phyloP scores from a whole-genome alignment of 371 early-diverging fungal genomes.

The Entomophthora muscae region DNA sequence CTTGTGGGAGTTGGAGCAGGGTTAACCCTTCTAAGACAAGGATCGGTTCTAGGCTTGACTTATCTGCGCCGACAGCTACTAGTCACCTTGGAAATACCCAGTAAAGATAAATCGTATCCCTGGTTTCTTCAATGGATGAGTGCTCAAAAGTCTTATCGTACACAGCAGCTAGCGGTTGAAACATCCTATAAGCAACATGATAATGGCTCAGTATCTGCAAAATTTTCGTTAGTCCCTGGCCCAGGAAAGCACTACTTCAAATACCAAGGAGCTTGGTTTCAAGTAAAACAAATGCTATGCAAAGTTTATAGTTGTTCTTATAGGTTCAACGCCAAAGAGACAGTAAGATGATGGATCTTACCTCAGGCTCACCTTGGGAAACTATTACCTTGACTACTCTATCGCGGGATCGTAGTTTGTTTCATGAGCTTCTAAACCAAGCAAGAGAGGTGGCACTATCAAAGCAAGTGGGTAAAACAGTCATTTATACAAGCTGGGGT shows the following conservation, averaged over 20 bases:
- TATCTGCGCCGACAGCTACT: conserved; percentile 57
- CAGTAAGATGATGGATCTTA: conserved; percentile 74
- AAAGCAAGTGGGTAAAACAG: conserved; percentile 84
- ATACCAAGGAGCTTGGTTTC: conserved; percentile 70
- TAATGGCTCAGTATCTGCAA: conserved; percentile 70
- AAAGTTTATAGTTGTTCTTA: too few relatives aligned
- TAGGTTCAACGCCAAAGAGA: conserved; percentile 62
- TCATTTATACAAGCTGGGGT: conserved; percentile 85
- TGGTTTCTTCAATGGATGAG: conserved; percentile 92
- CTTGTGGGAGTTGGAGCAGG: conserved; percentile 80
- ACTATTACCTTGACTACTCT: conserved; percentile 86
- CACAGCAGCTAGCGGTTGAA: conserved; percentile 71
- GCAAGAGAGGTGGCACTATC: conserved; percentile 66
- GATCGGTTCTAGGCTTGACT: conserved; percentile 39
- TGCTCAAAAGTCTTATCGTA: conserved; percentile 29
- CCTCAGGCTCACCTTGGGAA: conserved; percentile 84
- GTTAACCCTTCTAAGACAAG: conserved; percentile 58
- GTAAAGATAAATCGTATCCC: conserved; percentile 76
- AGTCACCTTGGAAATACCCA: conserved; percentile 85
- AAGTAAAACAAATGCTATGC: too few relatives aligned
- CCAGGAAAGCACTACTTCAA: conserved; percentile 80
- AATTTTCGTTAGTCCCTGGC: conserved; percentile 79
- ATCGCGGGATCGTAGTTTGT: conserved; percentile 52
- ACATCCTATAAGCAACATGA: conserved; percentile 77
- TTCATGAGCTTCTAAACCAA: conserved; percentile 58